Base-by-base conservation (phyloP, 305 asterid genomes). In the Salvia sclarea region DNA sequence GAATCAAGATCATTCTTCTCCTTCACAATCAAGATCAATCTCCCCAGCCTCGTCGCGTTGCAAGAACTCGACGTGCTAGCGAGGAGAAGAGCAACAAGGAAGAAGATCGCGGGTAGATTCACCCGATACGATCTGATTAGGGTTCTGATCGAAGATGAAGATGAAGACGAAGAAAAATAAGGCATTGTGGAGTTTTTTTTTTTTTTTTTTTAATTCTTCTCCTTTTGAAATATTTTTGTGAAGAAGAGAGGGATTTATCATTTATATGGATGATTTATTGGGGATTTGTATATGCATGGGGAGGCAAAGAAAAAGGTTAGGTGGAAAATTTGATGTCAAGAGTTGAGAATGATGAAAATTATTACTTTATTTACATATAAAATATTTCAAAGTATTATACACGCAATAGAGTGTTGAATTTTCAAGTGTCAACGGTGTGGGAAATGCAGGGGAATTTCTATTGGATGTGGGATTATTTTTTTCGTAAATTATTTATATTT, bases 381-480 rank as follows among this genome's bases (percentile, higher is more conserved):
- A 16, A 6, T 9, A 25, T 1, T 43, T 33, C 16, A 8, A 17
- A 63, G 77, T 62, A 53, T n/a, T 60, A 61, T 43, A 70, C 87
- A 82, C 90, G 90, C 80, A 79, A 80, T 45, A 48, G 38, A 20
- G 44, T 66, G 73, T 71, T 55, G 77, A 60, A 59, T 71, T 35
- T 73, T 35, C 70, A 74, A 85, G 12, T 72, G 94, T 84, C 90
- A 87, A 84, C 87, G 82, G 65, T 66, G 58, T 55, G 25, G 12
- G 8, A 30, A 13, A 21, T 38, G 43, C 43, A 33, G 57, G 25
- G 48, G 45, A 31, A 11, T 56, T 28, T 43, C 69, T 52, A 61
- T 74, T 73, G 75, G 80, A 50, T 70, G 75, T 63, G 48, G 53
- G 71, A 78, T 25, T 28, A 16, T 25, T 2, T 14, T 38, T 65